Conservation (phyloP, 129 eudicot genomes). For the Lonicera japonica region DNA sequence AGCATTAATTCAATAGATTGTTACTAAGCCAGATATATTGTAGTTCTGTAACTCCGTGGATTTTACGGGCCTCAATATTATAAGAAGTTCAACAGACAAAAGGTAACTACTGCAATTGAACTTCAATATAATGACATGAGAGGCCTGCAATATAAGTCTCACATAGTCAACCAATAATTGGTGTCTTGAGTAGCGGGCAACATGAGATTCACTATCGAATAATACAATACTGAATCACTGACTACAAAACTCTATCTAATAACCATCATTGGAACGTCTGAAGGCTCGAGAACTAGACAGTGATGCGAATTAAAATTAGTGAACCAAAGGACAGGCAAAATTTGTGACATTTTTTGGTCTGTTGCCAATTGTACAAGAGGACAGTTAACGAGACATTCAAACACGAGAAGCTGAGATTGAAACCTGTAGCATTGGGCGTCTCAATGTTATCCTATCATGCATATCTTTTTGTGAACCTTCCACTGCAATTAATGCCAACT, state of each 20-base stretch:
- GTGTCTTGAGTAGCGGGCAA: not conserved
- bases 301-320: too few relatives aligned
- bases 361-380: slow-evolving; percentile 2
- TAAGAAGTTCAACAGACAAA: not conserved
- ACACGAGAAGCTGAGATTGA: not conserved
- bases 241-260: not conserved
- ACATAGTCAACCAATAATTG: not conserved
- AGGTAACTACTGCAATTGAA: not conserved
- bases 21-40: too few relatives aligned
- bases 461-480: slow-evolving; percentile 63
- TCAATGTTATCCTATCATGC: slow-evolving; percentile 75
- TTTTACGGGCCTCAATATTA: too few relatives aligned
- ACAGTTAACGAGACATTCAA: not conserved
- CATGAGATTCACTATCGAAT: not conserved
- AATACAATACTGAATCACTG: not conserved
- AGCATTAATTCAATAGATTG: too few relatives aligned
- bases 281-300: too few relatives aligned
- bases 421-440: slow-evolving; percentile 97
- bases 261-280: not conserved
- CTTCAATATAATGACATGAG: not conserved
- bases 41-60: too few relatives aligned
- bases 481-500: slow-evolving; percentile 83
- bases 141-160: too few relatives aligned
- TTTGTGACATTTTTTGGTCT: not conserved
- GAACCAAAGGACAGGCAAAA: too few relatives aligned